Evolutionary conservation across 345 rosid species (phyloP), one percentile per base, ranked within the genome.

Genomic region (Schrenkiella parvula): DNA sequence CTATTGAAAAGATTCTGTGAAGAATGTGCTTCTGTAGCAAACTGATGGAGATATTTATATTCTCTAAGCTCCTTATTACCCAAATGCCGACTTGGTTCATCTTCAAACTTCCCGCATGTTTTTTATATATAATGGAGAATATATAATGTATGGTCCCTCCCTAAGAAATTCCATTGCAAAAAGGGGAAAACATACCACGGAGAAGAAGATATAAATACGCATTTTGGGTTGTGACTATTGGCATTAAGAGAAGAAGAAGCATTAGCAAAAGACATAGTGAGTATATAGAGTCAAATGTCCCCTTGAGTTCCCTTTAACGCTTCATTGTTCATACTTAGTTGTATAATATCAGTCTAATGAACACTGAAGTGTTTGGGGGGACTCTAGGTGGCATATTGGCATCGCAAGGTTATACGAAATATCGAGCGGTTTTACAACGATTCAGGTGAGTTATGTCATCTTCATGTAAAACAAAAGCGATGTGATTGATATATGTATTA

Each of bases 291-390:
- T 74, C 78, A 74, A 74, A 39, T 59, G 67, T 74, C 55, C 68
- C 78, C 78, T 74, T 74, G 78, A 74, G 78, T 66, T 74, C 78
- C 66, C 78, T 66, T 60, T 5, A 66, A 65, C 78, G 59, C 78
- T 74, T 74, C 78, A 74, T 74, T 66, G 78, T 74, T 74, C 44
- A 58, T 31, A 14, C 9, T 44, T 64, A 6, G 38, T 50, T 41
- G 19, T 68, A 8, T 35, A 34, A 14, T 23, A 50, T 50, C 2
- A 5, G 34, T 14, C 12, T n/a, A 14, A 54, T 73, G 58, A 66
- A 74, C 73, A 66, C 78, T 74, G 73, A 66, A 74, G 78, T 74
- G 78, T 74, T 73, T 74, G 78, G 78, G 73, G 78, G 78, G 43
- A 74, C 78, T 66, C 68, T 74, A 48, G 73, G 55, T 48, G 73